Base-by-base conservation (phyloP, 768 basidiomycete species). In the Hortiboletus campestris region DNA sequence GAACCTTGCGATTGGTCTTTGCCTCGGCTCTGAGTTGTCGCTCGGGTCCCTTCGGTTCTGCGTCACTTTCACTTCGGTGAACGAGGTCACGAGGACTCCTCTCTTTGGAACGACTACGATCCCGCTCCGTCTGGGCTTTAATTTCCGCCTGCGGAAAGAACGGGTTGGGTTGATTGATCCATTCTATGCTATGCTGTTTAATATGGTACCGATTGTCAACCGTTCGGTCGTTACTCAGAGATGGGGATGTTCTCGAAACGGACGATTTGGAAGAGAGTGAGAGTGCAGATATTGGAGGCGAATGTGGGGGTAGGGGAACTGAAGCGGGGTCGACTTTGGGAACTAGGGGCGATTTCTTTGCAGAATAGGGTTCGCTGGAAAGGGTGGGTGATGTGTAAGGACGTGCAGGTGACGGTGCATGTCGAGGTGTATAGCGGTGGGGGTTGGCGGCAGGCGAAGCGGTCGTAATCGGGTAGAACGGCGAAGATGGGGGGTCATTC, bases 1-100 rank as follows among this genome's bases (percentile, higher is more conserved):
- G 31, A 58, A 91, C 91, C 85, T 94, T 94, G 55, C 91, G 84
- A 69, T 87, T 86, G n/a, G 89, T 87, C 75, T 91, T 92, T 12
- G 91, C 91, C 62, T 84, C 83, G 2, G 84, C 86, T 65, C 77
- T 82, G 53, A 82, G 79, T 65, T 86, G 83, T 46, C 75, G 79
- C 50, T 83, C 79, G 31, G 77, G 71, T 28, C 72, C 63, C 12
- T 61, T 63, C 14, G 66, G 57, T 32, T 71, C 75, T 14, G 62
- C 63, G 19, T 76, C 75, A 19, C 69, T 72, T 10, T 76, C 75
- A 41, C 52, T 56, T 36, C 57, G 68, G 16, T 61, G 62, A 34
- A 13, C 38, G 10, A 41, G 42, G 29, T 59, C 54, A 14, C 28
- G 51, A 8, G 46, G 61, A 22, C 54, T 59, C 28, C 55, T 39